Conservation (phyloP, 192 early-diverging fungal species). For the Backusella westeae region DNA sequence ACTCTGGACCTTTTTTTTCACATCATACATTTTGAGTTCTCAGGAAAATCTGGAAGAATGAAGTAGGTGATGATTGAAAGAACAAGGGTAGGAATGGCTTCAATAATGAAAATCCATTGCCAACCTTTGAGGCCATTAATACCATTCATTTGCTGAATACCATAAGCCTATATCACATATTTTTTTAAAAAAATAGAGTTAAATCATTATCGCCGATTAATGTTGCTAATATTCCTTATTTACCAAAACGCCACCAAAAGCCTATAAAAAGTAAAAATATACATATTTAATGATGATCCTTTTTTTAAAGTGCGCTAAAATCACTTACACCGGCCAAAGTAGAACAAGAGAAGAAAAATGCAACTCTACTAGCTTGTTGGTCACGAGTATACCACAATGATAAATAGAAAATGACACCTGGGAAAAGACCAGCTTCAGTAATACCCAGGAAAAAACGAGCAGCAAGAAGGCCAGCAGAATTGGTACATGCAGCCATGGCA, state of each 20-base stretch:
- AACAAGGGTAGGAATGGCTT: conserved; percentile 60
- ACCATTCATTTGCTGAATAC: conserved; percentile 58
- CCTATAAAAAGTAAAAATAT: conserved; percentile 12
- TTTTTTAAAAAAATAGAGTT: background rate
- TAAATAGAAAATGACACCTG: conserved; percentile 55
- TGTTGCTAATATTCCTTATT: background rate
- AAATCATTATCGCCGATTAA: background rate
- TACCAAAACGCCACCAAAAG: conserved; percentile 59
- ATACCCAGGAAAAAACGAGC: conserved; percentile 61
- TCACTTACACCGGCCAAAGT: conserved; percentile 50
- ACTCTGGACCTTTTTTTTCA: background rate
- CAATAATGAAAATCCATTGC: conserved; percentile 77
- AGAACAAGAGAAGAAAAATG: conserved; percentile 50
- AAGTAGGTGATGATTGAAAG: conserved; percentile 52
- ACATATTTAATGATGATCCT: background rate
- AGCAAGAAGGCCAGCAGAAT: conserved; percentile 41
- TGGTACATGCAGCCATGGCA: conserved; percentile 48
- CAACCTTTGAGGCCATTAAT: conserved; percentile 54
- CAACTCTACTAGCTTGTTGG: conserved; percentile 54
- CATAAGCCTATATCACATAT: conserved; percentile 44
- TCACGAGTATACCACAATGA: conserved; percentile 47
- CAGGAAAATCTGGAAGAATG: conserved; percentile 49
- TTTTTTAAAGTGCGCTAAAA: conserved; percentile 44
- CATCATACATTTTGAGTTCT: conserved; percentile 38
- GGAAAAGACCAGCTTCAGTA: conserved; percentile 59